Base-by-base conservation (phyloP, 1,139 yeast genomes). In the Spathaspora sp. region DNA sequence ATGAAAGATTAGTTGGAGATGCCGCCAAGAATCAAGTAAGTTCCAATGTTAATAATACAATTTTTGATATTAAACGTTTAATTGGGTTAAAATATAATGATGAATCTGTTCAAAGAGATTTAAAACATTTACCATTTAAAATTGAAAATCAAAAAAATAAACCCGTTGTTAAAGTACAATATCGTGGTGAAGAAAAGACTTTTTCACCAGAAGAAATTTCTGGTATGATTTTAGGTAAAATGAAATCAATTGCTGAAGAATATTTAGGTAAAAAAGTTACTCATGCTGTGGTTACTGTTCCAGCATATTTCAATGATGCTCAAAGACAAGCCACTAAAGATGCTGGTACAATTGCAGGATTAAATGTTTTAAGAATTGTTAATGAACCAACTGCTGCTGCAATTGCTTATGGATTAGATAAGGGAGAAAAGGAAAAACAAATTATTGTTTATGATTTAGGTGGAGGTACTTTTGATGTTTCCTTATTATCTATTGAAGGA, bases 301-400 rank as follows among this genome's bases (percentile, higher is more conserved):
- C 98, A 48, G 98, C 98, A 47, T 91, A 91, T 75, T 91, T 91
- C 78, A 93, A 91, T 70, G 98, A 91, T 72, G 96, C 98, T 49
- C 98, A 91, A 76, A 86, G 97, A 78, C 97, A 91, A 72, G 98
- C 98, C 52, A 91, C 98, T 54, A 90, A 91, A 78, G 97, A 90
- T 70, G 97, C 98, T 46, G 98, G 97, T 76, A 80, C 89, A 51
- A 91, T 91, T 78, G 96, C 97, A 42, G 98, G 98, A 59, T 81
- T 91, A 65, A 89, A 88, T 62, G 96, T 91, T 50, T 80, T 90
- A 65, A 86, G 98, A 77, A 90, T 91, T 65, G 96, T 91, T 58
- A 91, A 91, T 70, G 98, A 91, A 78, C 98, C 98, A 54, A 91
- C 98, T 47, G 98, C 98, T 43, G 97, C 98, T 52, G 97, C 97